Evolutionary conservation across 139 green algal species (phyloP), one percentile per base, ranked within the genome.

Genomic region (Marvania coccoides): DNA sequence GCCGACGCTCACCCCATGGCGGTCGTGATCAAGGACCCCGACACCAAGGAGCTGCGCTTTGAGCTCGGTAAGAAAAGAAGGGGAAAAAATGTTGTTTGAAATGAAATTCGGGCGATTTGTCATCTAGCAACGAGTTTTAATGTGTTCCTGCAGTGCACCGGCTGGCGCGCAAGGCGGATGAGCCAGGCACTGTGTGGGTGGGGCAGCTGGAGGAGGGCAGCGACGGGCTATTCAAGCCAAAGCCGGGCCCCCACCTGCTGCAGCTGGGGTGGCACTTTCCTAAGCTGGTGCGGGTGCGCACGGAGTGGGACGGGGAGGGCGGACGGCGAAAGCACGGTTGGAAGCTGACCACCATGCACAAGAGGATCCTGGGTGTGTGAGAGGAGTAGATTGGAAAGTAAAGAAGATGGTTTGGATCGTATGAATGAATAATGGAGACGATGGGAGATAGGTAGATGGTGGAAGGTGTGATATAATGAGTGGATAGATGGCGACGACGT

Each of bases 1-100:
- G 71, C 65, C 1, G 65, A 73, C 45, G 46, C 60, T 34, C 58
- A n/a, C 31, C 71, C 71, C 14, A 31, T 74, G 59, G 71, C 71
- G 29, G 30, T 78, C 2, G 71, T 78, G 35, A 54, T 36, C 28
- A 63, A 68, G 13, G 66, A 73, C 55, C 33, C 62, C 8, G 35
- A 37, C 31, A 72, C 39, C 26, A 40, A 54, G 37, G 40, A 65
- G 54, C 51, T 62, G 62, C 15, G 55, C 12, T 66, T 66, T 36
- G 33, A 15, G 26, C 23, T 66, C 26, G n/a, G n/a, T 15, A 26
- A 58, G 48, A 5, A 26, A 4, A 36, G 48, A 2, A 36, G 26
- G 48, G 24, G 48, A 5, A 58, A 8, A 28, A n/a, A n/a, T n/a
- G n/a, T n/a, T n/a, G n/a, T n/a, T n/a, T n/a, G n/a, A n/a, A n/a